Base-by-base conservation (phyloP, 2,329 filamentous ascomycete genomes). In the Botrytis aclada region DNA sequence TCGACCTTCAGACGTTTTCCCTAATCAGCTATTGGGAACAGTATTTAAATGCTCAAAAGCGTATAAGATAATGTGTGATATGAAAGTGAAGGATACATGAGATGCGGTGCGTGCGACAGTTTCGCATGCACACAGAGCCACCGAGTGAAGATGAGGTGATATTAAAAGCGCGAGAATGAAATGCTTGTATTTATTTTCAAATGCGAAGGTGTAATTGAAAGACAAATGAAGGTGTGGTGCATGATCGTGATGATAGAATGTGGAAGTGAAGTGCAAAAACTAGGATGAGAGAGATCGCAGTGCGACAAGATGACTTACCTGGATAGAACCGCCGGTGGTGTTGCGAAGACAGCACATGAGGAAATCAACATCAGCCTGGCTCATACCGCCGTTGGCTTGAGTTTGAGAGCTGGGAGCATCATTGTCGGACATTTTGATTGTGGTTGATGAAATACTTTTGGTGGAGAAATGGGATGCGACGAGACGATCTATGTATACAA, bases 291-390 rank as follows among this genome's bases (percentile, higher is more conserved):
- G 29, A 61, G 14, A 56, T 25, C 10, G 20, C 29, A 41, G 25
- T 9, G 47, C 47, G 34, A 41, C 34, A 56, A 22, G 5, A 56
- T 22, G 34, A 73, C 77, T 76, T 78, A 80, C 58, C 25, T 74
- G 39, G 16, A 70, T 34, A 10, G 64, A 39, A 34, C 78, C 77
- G 72, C 75, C 77, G 25, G 69, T 76, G 16, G 74, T 72, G 45
- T 80, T 75, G 16, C 75, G 75, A 51, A 80, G 72, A 58, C 78
- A 79, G 9, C 71, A 71, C 9, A 80, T 70, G 8, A 80, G 64
- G 34, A 80, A 80, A 2, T 76, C 71, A 37, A 77, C 65, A 34
- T 79, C 78, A 6, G 45, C 47, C 8, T 70, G 22, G 22, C 70
- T 61, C 74, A 79, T 77, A 25, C 70, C 72, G 22, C 54, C 54